phyloP scores from a whole-genome alignment of 2,329 filamentous ascomycete species.

The Exophiala mesophila region DNA sequence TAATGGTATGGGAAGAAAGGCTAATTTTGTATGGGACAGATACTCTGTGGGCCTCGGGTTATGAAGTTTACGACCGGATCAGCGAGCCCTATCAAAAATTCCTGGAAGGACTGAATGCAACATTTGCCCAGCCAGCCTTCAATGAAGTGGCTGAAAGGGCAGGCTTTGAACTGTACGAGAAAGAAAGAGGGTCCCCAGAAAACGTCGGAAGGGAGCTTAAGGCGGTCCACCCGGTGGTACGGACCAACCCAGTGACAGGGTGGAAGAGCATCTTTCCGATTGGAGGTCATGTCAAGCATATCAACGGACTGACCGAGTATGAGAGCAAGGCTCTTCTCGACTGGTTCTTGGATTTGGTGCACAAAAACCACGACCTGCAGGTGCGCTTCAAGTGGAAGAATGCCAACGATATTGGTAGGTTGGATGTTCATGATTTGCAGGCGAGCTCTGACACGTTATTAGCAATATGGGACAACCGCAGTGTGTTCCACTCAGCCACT shows the following conservation, averaged over 20 bases:
- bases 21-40: too few relatives aligned
- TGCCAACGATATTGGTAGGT: constrained; percentile 37
- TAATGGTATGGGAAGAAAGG: not conserved
- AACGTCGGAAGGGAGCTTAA: constrained; percentile 49
- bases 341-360: constrained; percentile 40
- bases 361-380: constrained; percentile 47
- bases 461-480: constrained; percentile 32
- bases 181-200: constrained; percentile 47
- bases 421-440: not conserved
- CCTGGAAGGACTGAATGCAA: constrained; percentile 54
- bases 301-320: constrained; percentile 42
- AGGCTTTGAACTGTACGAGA: constrained; percentile 33
- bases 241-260: constrained; percentile 59
- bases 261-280: constrained; percentile 54
- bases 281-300: constrained; percentile 36
- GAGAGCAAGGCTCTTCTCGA: constrained; percentile 40
- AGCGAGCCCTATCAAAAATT: constrained; percentile 48
- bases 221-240: constrained; percentile 51
- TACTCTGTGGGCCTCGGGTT: constrained; percentile 63
- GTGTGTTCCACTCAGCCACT: constrained; percentile 28
- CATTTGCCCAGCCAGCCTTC: constrained; percentile 48
- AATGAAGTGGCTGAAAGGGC: constrained; percentile 39
- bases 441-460: not conserved
- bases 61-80: constrained; percentile 61
- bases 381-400: constrained; percentile 45